phyloP scores from a whole-genome alignment of 345 rosid species.

The Camelina laxa region DNA sequence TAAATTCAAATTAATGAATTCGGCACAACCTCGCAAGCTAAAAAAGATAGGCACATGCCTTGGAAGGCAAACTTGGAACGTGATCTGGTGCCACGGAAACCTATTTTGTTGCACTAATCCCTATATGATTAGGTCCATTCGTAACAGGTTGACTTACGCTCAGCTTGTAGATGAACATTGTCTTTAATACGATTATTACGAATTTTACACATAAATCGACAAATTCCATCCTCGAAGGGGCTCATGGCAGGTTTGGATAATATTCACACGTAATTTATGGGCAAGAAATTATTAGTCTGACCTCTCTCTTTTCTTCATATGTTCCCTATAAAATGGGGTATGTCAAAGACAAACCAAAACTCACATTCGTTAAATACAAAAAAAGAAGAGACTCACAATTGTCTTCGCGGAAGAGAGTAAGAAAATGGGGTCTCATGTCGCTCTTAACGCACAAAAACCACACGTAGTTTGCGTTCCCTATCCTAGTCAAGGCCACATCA shows the following conservation, averaged over 20 bases:
- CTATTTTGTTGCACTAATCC: neutral
- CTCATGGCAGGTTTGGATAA: neutral
- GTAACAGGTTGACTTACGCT: too few relatives aligned
- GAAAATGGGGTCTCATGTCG: slow-evolving; percentile 34
- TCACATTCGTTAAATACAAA: too few relatives aligned
- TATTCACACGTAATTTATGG: slow-evolving; percentile 17
- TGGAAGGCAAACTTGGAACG: neutral
- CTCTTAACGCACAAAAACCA: slow-evolving; percentile 26
- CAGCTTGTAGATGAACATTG: too few relatives aligned
- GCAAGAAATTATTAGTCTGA: neutral
- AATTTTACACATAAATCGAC: neutral
- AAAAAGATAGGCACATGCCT: slow-evolving; percentile 2
- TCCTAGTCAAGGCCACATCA: slow-evolving; percentile 45
- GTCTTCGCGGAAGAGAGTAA: neutral
- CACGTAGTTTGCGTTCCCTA: slow-evolving; percentile 39
- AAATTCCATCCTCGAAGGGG: neutral
- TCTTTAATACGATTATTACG: too few relatives aligned
- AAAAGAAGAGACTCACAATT: too few relatives aligned
- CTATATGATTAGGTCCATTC: too few relatives aligned
- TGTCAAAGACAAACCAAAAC: neutral
- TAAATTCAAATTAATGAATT: neutral
- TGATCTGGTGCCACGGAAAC: neutral
- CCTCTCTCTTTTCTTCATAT: neutral
- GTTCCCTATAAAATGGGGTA: slow-evolving; percentile 5
- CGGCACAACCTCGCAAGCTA: neutral